Conservation (phyloP, 108 stramenopile species). For the Cyclostephanos tholiformis region DNA sequence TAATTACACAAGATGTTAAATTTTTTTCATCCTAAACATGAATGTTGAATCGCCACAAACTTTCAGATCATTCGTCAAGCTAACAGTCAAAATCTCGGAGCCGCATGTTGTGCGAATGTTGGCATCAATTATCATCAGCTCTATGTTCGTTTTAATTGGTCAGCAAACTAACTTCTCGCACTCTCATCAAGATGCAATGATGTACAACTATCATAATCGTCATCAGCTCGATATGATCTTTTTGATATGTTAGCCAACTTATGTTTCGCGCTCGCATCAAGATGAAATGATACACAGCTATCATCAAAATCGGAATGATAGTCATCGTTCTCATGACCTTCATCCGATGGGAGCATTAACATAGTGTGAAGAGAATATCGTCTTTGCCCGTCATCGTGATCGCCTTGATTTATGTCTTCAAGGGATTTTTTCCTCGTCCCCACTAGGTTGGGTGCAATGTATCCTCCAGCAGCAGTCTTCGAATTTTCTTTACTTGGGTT, state of each 20-base stretch:
- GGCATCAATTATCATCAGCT: too few relatives aligned
- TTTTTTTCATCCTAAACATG: background rate
- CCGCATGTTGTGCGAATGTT: background rate
- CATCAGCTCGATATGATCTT: too few relatives aligned
- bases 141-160: too few relatives aligned
- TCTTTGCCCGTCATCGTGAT: background rate
- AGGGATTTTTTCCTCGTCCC: background rate
- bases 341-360: conserved; percentile 3
- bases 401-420: background rate
- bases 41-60: background rate
- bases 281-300: background rate
- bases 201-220: too few relatives aligned
- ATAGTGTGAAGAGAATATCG: background rate
- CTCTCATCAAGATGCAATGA: too few relatives aligned
- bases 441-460: background rate
- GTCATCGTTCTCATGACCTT: background rate
- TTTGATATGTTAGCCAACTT: too few relatives aligned
- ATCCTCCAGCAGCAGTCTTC: background rate
- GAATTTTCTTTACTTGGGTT: background rate
- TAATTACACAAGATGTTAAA: background rate
- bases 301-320: background rate
- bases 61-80: background rate
- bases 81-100: background rate
- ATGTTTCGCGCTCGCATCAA: background rate
- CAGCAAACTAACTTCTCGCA: too few relatives aligned